Conservation (phyloP, 257 asterid genomes). For the Solanum habrochaites region DNA sequence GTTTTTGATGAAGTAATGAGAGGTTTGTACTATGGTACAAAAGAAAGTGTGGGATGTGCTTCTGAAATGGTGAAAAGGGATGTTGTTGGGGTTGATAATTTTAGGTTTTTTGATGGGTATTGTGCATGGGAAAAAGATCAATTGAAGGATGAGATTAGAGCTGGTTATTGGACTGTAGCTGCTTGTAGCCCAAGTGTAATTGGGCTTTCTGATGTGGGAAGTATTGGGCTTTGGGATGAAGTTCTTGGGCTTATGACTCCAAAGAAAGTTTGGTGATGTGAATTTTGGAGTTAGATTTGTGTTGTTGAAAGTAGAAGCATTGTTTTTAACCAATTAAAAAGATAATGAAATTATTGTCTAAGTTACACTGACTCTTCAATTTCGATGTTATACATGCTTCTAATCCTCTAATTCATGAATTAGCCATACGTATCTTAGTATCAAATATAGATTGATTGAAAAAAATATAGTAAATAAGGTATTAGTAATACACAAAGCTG, state of each 20-base stretch:
- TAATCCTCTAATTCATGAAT: neutral
- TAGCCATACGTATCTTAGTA: too few species aligned
- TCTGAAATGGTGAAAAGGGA: conserved; percentile 80
- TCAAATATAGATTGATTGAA: neutral
- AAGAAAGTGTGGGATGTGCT: conserved; percentile 65
- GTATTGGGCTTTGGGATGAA: conserved; percentile 72
- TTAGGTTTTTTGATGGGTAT: conserved; percentile 75
- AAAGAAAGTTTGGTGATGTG: conserved; percentile 49
- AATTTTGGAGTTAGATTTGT: neutral
- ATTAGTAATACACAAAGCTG: neutral
- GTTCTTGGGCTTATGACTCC: conserved; percentile 63
- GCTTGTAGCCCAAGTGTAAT: conserved; percentile 65
- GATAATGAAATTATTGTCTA: neutral
- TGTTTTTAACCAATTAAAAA: neutral
- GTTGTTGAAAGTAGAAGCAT: neutral
- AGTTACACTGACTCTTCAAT: neutral
- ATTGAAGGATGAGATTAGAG: conserved; percentile 56
- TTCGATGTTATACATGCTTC: too few species aligned
- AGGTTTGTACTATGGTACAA: conserved; percentile 67
- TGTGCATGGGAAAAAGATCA: conserved; percentile 82
- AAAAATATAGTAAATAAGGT: too few species aligned
- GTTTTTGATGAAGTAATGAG: conserved; percentile 71
- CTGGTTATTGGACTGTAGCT: conserved; percentile 79
- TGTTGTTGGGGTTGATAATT: conserved; percentile 32
- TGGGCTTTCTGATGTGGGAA: conserved; percentile 37